These are phyloP conservation scores for Corchorus capsularis DNA, from an alignment of 345 rosid genomes.

Conservation along the genomic window DNA sequence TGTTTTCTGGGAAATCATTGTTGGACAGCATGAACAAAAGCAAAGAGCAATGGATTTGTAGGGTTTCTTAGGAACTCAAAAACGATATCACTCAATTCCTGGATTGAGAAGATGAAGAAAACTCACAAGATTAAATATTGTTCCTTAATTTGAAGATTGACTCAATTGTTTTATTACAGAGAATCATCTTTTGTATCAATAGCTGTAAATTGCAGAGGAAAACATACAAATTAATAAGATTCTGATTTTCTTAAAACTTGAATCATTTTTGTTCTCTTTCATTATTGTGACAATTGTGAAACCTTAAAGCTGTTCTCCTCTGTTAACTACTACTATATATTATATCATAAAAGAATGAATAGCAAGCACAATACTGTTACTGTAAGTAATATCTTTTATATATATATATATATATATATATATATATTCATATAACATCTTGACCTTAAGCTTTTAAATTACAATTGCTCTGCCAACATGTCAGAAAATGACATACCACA, in stretches of 20 bases:
- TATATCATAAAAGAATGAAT: conserved; percentile 82
- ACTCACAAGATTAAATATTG: conserved; percentile 19
- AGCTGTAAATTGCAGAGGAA: not conserved
- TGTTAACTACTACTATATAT: conserved; percentile 52
- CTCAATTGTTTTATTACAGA: not conserved
- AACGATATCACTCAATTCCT: conserved; percentile 29
- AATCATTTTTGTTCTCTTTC: not conserved
- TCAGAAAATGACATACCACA: conserved; percentile 55
- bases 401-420: too few species aligned
- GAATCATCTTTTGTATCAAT: not conserved
- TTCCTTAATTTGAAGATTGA: conserved; percentile 19
- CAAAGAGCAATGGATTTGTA: conserved; percentile 46
- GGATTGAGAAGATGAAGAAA: conserved; percentile 31
- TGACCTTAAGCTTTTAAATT: not conserved
- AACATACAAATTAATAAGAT: not conserved
- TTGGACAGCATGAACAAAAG: conserved; percentile 41
- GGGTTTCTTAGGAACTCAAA: conserved; percentile 50
- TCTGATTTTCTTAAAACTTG: not conserved
- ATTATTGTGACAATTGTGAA: too few species aligned
- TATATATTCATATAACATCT: conserved; percentile 9
- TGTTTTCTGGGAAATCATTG: conserved; percentile 13
- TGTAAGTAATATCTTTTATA: too few species aligned
- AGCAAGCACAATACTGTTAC: conserved; percentile 58
- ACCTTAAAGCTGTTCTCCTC: conserved; percentile 65
- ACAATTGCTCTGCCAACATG: not conserved